Base-by-base conservation (phyloP, 495 filamentous ascomycete genomes). In the Astrothelium subdiscretum region DNA sequence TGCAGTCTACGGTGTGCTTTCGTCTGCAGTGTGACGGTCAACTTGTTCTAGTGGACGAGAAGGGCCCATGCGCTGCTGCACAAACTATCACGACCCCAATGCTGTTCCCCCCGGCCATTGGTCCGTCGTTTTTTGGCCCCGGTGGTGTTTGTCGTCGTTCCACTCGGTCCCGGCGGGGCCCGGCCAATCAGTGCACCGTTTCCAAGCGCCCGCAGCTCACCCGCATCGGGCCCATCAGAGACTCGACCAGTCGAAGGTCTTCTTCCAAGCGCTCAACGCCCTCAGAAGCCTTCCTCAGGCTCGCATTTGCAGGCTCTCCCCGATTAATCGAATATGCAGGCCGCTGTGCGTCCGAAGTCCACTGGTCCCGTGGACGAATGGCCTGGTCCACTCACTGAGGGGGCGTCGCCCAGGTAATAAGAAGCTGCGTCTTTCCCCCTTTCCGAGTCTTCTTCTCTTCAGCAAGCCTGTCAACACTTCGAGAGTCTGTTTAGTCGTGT, bases 401-500 rank as follows among this genome's bases (percentile, higher is more conserved):
- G 48, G 48, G 12, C 48, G 48, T 54, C 48, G 48, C 48, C 48
- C 48, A 54, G 48, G 48, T 54, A 54, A 54, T 54, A 54, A 54
- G 48, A 54, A 54, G 48, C 48, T 54, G 48, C 48, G 11, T 54
- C 62, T 54, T 38, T 22, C 58, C 31, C 61, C 59, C 63, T 64
- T 59, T 64, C 35, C 64, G 61, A 59, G 63, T 52, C 62, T 66
- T 42, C 65, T 61, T 31, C 65, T 65, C 61, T 66, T 69, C 70
- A 76, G 74, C 74, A 74, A 74, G 74, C 72, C 60, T 73, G 66
- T 71, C 67, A 74, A 73, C 61, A 63, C 59, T 67, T 63, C 51
- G 61, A 66, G 72, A 75, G 73, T 29, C 63, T 71, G 72, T 71
- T 60, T 67, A 58, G 66, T 69, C 62, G 64, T 63, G 71, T 63